Conservation (phyloP, 805 yeast genomes). For the Myxozyma lipomycoides region DNA sequence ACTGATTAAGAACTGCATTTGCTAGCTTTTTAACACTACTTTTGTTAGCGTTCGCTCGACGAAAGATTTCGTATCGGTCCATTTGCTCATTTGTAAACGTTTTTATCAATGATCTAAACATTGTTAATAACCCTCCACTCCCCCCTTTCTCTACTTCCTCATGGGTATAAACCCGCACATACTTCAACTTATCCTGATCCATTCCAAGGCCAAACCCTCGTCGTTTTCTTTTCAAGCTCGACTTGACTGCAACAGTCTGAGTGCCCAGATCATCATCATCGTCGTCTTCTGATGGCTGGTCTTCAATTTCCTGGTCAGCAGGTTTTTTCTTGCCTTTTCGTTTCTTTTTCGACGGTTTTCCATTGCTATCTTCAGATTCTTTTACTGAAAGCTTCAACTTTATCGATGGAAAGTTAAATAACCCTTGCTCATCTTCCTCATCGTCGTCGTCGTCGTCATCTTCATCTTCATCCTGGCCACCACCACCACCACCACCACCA, state of each 20-base stretch:
- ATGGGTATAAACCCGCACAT: not conserved
- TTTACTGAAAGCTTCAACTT: not conserved
- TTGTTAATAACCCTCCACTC: too few species aligned
- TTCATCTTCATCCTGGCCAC: constrained; percentile 13
- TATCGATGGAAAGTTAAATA: constrained; percentile 7
- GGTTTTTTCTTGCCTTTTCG: not conserved
- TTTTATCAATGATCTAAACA: constrained; percentile 53
- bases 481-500: constrained; percentile 13
- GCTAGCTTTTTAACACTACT: constrained; percentile 78
- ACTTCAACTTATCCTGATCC: constrained; percentile 20
- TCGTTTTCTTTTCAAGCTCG: not conserved
- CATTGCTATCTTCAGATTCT: not conserved
- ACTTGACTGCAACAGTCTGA: not conserved
- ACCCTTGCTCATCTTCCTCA: constrained; percentile 10
- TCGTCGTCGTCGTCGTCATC: constrained; percentile 13
- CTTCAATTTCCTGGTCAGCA: constrained; percentile 1
- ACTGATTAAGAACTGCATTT: constrained; percentile 71
- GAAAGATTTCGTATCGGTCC: constrained; percentile 79
- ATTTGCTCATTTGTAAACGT: constrained; percentile 77
- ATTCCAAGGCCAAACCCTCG: constrained; percentile 18
- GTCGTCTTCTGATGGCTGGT: not conserved
- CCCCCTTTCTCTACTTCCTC: too few species aligned
- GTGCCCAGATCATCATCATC: not conserved
- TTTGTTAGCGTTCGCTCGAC: constrained; percentile 71
- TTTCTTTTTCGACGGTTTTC: not conserved